These are phyloP conservation scores for Acer campestre DNA, from an alignment of 345 rosid species.

Conservation along the genomic window DNA sequence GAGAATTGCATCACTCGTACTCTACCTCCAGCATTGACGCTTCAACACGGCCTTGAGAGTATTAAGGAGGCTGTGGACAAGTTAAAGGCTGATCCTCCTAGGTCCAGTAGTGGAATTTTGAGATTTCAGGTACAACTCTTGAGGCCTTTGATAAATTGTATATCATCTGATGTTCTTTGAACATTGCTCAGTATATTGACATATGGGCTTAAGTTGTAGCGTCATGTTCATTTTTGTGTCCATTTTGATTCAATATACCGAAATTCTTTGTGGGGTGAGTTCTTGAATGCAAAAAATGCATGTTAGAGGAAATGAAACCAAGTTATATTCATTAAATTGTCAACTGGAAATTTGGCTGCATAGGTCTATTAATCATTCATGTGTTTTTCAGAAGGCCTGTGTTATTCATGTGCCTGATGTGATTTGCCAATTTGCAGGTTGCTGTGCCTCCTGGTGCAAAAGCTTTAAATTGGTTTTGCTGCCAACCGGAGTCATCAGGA, in stretches of 20 bases:
- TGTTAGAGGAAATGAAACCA: not conserved
- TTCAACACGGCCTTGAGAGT: constrained; percentile 62
- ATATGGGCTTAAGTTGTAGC: not conserved
- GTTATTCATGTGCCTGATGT: not conserved
- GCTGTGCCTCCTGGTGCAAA: constrained; percentile 90
- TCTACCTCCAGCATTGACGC: constrained; percentile 81
- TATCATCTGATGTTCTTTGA: not conserved
- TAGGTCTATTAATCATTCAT: not conserved
- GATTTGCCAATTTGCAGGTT: constrained; percentile 48
- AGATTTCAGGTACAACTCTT: constrained; percentile 68
- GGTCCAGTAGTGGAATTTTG: constrained; percentile 50
- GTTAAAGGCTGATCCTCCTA: constrained; percentile 66
- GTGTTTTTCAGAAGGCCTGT: not conserved
- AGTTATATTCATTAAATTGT: not conserved
- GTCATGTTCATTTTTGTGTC: not conserved
- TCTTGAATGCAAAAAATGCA: not conserved
- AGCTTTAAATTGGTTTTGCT: constrained; percentile 82
- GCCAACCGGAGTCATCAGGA: constrained; percentile 52
- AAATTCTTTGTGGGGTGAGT: not conserved
- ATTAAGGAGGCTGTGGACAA: constrained; percentile 58
- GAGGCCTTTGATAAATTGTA: not conserved
- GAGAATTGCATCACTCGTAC: constrained; percentile 68
- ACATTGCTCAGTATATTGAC: not conserved
- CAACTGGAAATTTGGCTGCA: not conserved
- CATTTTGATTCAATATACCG: not conserved